These are phyloP conservation scores for Delonix regia DNA, from an alignment of 306 rosid species.

Conservation along the genomic window DNA sequence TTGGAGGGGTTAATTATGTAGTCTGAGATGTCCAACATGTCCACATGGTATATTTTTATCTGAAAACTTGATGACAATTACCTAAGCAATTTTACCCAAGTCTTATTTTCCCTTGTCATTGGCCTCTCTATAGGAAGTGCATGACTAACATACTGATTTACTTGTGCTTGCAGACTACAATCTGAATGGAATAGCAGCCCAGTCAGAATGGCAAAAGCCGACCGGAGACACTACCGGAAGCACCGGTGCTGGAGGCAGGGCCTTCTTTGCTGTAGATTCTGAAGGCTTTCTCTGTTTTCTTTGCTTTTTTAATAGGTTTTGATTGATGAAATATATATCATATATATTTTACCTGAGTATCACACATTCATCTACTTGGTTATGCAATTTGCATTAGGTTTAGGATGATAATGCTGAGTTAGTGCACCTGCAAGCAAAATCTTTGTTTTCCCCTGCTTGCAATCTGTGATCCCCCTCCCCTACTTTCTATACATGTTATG, in stretches of 20 bases:
- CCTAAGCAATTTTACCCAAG: not conserved
- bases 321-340: slow-evolving; percentile 35
- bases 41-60: not conserved
- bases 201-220: slow-evolving; percentile 82
- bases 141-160: slow-evolving; percentile 13
- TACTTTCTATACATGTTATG: slow-evolving; percentile 24
- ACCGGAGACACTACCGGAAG: slow-evolving; percentile 54
- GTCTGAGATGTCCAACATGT: not conserved
- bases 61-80: not conserved
- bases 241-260: slow-evolving; percentile 64
- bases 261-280: slow-evolving; percentile 93
- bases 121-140: not conserved
- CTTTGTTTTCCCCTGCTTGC: slow-evolving; percentile 20
- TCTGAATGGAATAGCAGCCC: slow-evolving; percentile 92
- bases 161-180: slow-evolving; percentile 63
- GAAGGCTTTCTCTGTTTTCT: slow-evolving; percentile 37
- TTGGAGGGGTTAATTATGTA: not conserved
- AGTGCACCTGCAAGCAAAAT: slow-evolving; percentile 29
- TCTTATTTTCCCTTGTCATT: not conserved
- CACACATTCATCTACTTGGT: slow-evolving; percentile 37
- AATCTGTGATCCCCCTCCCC: not conserved
- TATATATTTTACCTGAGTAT: slow-evolving; percentile 12
- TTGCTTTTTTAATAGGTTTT: slow-evolving; percentile 41
- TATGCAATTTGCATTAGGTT: slow-evolving; percentile 52
- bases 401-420: slow-evolving; percentile 30